Evolutionary conservation across 2,329 filamentous ascomycete genomes (phyloP), one percentile per base, ranked within the genome.

Genomic region (Pezicula radicicola): DNA sequence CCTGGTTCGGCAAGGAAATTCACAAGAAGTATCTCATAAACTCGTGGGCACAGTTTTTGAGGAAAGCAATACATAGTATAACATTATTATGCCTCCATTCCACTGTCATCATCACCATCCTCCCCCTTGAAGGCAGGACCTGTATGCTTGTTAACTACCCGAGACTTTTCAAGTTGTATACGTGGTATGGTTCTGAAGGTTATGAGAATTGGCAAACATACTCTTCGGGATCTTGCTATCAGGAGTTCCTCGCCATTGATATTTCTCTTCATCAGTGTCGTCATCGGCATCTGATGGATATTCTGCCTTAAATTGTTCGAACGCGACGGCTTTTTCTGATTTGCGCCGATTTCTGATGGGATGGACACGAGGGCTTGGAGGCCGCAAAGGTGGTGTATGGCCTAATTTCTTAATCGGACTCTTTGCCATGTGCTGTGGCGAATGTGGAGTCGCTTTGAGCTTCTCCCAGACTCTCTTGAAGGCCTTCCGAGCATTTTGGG

Each of bases 401-500:
- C 12, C 13, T n/a, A 7, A 9, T 15, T 45, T 45, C 42, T 45
- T 45, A n/a, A 27, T 25, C 10, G 30, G 9, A 3, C 30, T 33
- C 9, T 10, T 33, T 33, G 30, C 25, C 25, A 25, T 25, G 25
- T 7, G 25, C 4, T 25, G 25, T 6, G 25, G 25, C 25, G 25
- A 25, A 5, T 21, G 33, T 16, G 35, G 12, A 25, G 12, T 18
- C n/a, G 21, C 48, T 40, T 54, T 56, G 2, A 63, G 39, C 52
- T 60, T 63, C 2, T 58, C 53, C n/a, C 55, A 59, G 2, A 63
- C 16, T 3, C 55, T 58, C 41, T 62, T 63, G 30, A 53, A 53
- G 9, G 54, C 33, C 3, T 48, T 2, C 2, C 51, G 48, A 53
- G 72, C 72, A 52, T 70, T 73, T 46, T 70, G 72, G 47, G 64